Conservation (phyloP, 176 grass and related monocot genomes). For the Pharus latifolius region DNA sequence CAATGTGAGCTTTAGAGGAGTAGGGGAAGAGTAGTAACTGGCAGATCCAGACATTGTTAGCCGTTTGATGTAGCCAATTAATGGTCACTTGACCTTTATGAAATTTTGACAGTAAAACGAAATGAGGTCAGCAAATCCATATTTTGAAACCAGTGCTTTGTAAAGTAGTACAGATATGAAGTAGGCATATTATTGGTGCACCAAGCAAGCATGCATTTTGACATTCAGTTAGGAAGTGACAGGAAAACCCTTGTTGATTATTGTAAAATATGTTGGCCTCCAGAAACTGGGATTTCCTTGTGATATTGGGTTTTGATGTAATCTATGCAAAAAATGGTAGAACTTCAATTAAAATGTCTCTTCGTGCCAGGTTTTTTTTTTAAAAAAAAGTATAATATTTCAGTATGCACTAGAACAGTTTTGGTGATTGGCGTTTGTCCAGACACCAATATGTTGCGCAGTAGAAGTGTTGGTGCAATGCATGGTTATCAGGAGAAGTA, state of each 20-base stretch:
- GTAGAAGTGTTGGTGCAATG: background rate
- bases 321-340: background rate
- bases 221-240: background rate
- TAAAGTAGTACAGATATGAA: background rate
- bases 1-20: background rate
- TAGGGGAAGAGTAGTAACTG: background rate
- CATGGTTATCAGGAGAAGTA: background rate
- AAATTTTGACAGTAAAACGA: background rate
- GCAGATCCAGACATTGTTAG: background rate
- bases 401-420: background rate
- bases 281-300: background rate
- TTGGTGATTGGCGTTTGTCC: background rate
- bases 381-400: background rate
- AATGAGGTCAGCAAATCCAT: background rate
- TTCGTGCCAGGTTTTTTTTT: background rate
- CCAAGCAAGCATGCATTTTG: background rate
- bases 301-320: background rate
- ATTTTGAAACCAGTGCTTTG: background rate
- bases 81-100: background rate
- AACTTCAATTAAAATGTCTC: background rate
- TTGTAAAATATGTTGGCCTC: background rate
- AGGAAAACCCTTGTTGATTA: background rate
- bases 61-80: background rate
- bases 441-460: background rate
- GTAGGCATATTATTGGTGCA: background rate